Evolutionary conservation across 805 yeast species (phyloP), one percentile per base, ranked within the genome.

Genomic region (Wickerhamiella siamensis): DNA sequence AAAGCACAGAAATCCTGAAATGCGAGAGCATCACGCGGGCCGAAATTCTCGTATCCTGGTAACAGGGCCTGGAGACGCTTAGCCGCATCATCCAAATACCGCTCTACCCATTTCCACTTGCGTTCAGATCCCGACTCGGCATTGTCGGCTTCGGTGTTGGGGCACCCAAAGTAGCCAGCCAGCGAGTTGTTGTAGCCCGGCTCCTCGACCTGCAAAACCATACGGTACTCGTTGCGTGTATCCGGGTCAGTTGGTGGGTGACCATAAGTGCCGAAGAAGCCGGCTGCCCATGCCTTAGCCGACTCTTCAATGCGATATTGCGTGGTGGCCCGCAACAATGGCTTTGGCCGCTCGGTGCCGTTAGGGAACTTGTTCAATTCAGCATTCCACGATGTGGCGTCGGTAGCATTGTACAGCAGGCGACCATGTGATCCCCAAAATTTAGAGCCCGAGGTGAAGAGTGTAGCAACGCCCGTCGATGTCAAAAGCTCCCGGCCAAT

Each of bases 1-100:
- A 68, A 83, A 3, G 83, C 86, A 61, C 93, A 82, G 61, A 75
- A 69, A 10, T 67, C 63, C 51, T 79, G 75, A 47, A 82, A 52
- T 19, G 58, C 59, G 34, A 56, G 59, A 20, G 76, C 70, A 51
- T 83, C 88, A 31, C 57, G 52, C 2, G 64, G 53, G 3, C 76
- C 68, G 41, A 81, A 48, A 48, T 73, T 62, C 17, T 48, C 53
- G 48, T 65, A 62, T 2, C 75, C 79, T 3, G 74, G 73, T 41
- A 81, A 73, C 39, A 68, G 64, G 36, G 57, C 55, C 51, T 71
- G 71, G 39, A 81, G 61, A 51, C 93, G 68, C n/a, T 56, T 56
- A 5, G 77, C 70, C 22, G 83, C 82, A 17, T 58, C 62, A 5
- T 57, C 51, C 48, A 79, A 64, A 57, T 72, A 80, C 3, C 27